Evolutionary conservation across 2,329 filamentous ascomycete genomes (phyloP), one percentile per base, ranked within the genome.

Genomic region (Ophiostoma ips): DNA sequence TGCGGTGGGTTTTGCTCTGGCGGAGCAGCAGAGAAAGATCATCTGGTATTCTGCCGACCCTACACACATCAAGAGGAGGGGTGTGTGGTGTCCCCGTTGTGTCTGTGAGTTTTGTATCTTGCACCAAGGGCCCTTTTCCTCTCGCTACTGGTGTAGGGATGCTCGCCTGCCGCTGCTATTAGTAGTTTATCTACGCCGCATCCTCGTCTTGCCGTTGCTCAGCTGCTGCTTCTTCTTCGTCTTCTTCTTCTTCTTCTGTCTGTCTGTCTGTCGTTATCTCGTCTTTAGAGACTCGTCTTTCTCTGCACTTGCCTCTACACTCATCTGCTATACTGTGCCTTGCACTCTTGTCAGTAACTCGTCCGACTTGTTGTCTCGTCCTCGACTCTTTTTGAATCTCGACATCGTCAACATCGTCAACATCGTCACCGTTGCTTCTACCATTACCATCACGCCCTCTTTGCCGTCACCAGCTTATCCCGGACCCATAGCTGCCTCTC

Each of bases 361-460:
- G 24, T 28, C 61, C 62, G 60, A 61, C 58, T 61, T 46, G 19
- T 41, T 37, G 31, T 30, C 43, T 41, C n/a, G 16, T 13, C n/a
- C n/a, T 37, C 24, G 16, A 12, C 34, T 24, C 18, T 44, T 40
- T 16, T 28, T 28, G 24, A 28, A 28, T 28, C 4, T 28, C 24
- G 8, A 28, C 24, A 28, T 28, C 24, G 24, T 28, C 24, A 28
- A 28, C 24, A 28, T 28, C 24, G 24, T 28, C 24, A 28, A 35
- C 11, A 35, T 4, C 33, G 4, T 35, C 15, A 24, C 5, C 12
- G n/a, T n/a, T 7, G n/a, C 21, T 24, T 19, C 19, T 28, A 41
- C 38, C 18, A 45, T 16, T 9, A 33, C 24, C 41, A 33, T 18
- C 28, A 24, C 24, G 19, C 19, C 19, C 7, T 15, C 38, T 41